Percentiles rank a stretch among this genome's conserved stretches.
Conservation (phyloP, 140 eudicot genomes). For the Bidens hawaiensis region DNA sequence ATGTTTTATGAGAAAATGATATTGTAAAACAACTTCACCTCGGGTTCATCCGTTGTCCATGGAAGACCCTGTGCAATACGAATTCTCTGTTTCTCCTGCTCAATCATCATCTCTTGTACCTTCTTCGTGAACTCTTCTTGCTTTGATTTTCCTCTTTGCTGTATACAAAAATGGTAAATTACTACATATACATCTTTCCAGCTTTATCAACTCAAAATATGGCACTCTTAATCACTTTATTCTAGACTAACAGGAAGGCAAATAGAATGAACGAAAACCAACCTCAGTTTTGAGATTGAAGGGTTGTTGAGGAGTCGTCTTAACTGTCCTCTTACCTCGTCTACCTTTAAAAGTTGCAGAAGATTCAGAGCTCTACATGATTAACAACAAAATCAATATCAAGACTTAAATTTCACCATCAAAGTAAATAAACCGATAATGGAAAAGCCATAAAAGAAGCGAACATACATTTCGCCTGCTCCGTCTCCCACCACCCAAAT, state of each 20-base stretch:
- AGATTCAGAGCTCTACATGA: conserved; percentile 64
- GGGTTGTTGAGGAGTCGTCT: conserved; percentile 68
- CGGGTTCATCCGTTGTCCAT: conserved; percentile 93
- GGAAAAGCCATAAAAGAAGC: neutral
- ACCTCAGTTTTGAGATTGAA: conserved; percentile 92
- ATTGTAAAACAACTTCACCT: conserved; percentile 43
- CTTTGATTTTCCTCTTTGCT: conserved; percentile 86
- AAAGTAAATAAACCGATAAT: conserved; percentile 9
- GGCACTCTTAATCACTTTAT: neutral
- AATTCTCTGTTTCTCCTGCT: conserved; percentile 77
- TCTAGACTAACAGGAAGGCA: neutral
- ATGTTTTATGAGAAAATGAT: neutral
- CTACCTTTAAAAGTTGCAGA: conserved; percentile 55
- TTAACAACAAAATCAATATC: neutral
- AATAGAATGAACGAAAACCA: neutral
- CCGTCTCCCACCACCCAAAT: conserved; percentile 53
- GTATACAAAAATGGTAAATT: conserved; percentile 1
- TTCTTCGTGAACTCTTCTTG: conserved; percentile 85
- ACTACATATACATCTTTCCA: neutral
- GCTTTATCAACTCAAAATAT: neutral
- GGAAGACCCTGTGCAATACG: conserved; percentile 95
- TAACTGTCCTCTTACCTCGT: conserved; percentile 56
- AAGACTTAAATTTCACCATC: conserved; percentile 4
- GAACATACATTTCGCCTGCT: conserved; percentile 74
- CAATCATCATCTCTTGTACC: conserved; percentile 62